phyloP scores from a whole-genome alignment of 768 basidiomycete species.

The Hysterangium stoloniferum region DNA sequence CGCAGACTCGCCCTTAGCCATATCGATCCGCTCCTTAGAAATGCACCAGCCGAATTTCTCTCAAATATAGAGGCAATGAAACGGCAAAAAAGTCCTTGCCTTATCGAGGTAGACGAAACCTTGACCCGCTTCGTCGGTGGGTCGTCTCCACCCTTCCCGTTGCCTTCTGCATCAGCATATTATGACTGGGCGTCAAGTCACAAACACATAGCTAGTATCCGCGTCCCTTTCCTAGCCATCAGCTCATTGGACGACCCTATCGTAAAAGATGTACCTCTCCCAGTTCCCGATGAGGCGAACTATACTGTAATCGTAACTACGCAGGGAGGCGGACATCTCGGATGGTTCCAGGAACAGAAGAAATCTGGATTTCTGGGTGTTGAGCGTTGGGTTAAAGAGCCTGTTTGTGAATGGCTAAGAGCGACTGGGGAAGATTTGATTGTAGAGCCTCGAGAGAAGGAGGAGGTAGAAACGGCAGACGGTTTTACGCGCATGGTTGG shows the following conservation, averaged over 20 bases:
- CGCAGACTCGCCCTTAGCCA: conserved; percentile 45
- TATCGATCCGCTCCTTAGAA: conserved; percentile 32
- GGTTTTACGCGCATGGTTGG: conserved; percentile 59
- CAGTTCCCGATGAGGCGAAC: conserved; percentile 39
- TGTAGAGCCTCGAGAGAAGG: conserved; percentile 25
- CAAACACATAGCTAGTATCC: conserved; percentile 47
- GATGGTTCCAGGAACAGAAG: conserved; percentile 63
- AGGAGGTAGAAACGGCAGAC: conserved; percentile 39
- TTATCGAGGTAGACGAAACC: conserved; percentile 51
- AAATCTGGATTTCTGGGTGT: conserved; percentile 23
- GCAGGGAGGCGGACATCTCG: conserved; percentile 64
- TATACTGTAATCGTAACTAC: conserved; percentile 58
- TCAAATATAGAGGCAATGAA: conserved; percentile 30
- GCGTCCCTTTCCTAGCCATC: conserved; percentile 67
- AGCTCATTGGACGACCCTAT: conserved; percentile 79
- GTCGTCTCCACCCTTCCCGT: conserved; percentile 34
- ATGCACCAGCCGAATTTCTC: conserved; percentile 27
- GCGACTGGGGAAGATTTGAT: conserved; percentile 48
- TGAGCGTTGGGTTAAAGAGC: conserved; percentile 60
- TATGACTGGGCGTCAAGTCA: conserved; percentile 53
- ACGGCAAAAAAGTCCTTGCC: conserved; percentile 42
- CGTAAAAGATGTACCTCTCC: conserved; percentile 53
- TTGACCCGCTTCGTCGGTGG: conserved; percentile 63
- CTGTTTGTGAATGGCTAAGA: conserved; percentile 65
- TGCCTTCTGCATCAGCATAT: conserved; percentile 38